These are phyloP conservation scores for Thinopyrum elongatum DNA, from an alignment of 176 grass and related monocot genomes.

Conservation along the genomic window DNA sequence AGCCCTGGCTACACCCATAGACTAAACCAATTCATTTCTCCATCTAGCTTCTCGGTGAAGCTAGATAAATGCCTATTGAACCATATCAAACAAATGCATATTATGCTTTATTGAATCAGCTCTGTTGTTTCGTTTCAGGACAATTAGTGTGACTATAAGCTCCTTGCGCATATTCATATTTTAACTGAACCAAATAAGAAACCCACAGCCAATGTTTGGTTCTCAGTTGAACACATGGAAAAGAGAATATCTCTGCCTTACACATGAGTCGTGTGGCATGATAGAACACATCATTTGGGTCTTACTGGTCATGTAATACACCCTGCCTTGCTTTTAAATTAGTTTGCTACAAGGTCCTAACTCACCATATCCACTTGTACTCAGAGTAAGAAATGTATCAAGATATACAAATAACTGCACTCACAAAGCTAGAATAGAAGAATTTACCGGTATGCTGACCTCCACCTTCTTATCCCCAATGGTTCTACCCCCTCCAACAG, in stretches of 20 bases:
- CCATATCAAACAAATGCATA: not conserved
- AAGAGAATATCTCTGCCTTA: not conserved
- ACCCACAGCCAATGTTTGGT: not conserved
- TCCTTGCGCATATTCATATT: not conserved
- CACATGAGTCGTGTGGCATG: not conserved
- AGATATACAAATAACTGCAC: not conserved
- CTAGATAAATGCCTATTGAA: not conserved
- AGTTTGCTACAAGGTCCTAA: not conserved
- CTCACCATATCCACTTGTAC: not conserved
- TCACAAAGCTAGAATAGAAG: not conserved
- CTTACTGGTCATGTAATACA: not conserved
- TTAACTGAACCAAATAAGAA: not conserved
- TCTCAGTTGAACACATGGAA: not conserved
- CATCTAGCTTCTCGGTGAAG: not conserved
- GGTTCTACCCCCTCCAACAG: conserved; percentile 66
- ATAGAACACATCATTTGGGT: not conserved
- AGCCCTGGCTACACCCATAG: not conserved
- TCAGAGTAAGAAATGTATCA: not conserved
- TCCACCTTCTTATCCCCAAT: conserved; percentile 75
- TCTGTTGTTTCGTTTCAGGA: not conserved
- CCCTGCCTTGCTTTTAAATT: not conserved
- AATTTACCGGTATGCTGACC: conserved; percentile 53
- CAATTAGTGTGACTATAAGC: not conserved
- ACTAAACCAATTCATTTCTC: not conserved
- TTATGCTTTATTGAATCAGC: not conserved